Percentiles rank a stretch among this genome's conserved stretches.
These are phyloP conservation scores for Ceratobasidium sp. DNA, from an alignment of 1,284 basidiomycete species.

Conservation along the genomic window DNA sequence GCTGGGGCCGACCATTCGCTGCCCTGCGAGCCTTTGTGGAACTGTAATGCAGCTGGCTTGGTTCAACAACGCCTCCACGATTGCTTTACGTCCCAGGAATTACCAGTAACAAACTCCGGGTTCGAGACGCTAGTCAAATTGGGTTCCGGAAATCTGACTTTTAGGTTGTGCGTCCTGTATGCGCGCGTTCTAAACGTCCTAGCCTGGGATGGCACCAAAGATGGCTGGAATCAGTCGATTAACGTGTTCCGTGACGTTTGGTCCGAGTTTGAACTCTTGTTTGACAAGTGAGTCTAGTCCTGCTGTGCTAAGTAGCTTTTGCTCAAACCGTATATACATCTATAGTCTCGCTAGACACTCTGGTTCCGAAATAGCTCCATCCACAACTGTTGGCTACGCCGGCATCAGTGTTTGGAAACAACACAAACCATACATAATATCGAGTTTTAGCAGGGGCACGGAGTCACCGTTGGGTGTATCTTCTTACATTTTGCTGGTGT, in stretches of 20 bases:
- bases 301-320: not conserved
- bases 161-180: not conserved
- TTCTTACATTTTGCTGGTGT: not conserved
- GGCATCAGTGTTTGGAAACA: not conserved
- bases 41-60: conserved; percentile 5
- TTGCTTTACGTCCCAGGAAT: not conserved
- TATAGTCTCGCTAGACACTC: not conserved
- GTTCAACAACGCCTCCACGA: not conserved
- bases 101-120: not conserved
- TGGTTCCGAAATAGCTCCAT: not conserved
- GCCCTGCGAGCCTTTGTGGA: not conserved
- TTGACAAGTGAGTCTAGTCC: not conserved
- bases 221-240: not conserved
- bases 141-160: not conserved
- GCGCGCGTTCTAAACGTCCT: not conserved
- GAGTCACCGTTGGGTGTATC: not conserved
- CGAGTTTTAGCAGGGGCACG: not conserved
- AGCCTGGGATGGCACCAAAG: not conserved
- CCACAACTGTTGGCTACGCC: not conserved
- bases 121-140: not conserved
- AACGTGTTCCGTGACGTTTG: not conserved
- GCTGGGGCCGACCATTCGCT: not conserved
- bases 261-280: not conserved
- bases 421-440: not conserved
- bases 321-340: not conserved